phyloP scores from a whole-genome alignment of 148 eudicot genomes.

The Amaranthus palmeri region DNA sequence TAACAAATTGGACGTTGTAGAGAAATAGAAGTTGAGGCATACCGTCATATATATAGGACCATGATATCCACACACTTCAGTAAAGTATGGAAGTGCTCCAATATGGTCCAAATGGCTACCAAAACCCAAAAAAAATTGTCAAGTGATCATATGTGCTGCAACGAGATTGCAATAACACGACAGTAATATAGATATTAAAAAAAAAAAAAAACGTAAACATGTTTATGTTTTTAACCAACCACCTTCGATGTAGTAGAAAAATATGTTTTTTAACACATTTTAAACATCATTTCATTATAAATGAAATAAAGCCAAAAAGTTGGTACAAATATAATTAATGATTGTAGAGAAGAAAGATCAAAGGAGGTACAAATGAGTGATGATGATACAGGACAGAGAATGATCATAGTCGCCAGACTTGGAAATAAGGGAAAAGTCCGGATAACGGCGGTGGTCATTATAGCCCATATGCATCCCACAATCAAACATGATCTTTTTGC shows the following conservation, averaged over 20 bases:
- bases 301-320: not conserved
- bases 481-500: conserved; percentile 91
- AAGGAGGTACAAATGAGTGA: conserved; percentile 63
- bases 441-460: conserved; percentile 63
- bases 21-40: conserved; percentile 1
- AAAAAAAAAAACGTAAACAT: no score
- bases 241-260: no score
- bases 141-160: not conserved
- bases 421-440: conserved; percentile 77
- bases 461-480: conserved; percentile 99
- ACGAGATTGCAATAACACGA: not conserved
- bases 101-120: conserved; percentile 87
- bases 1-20: not conserved
- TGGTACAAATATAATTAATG: not conserved
- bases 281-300: no score
- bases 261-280: no score
- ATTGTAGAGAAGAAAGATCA: not conserved
- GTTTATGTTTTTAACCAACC: no score
- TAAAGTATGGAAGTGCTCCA: conserved; percentile 91
- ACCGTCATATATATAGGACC: conserved; percentile 99
- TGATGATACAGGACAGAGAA: conserved; percentile 58
- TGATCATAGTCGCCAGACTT: conserved; percentile 47
- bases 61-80: conserved; percentile 87
- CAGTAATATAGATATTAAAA: no score
- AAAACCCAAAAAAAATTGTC: conserved; percentile 4